Base-by-base conservation (phyloP, 495 filamentous ascomycete species). In the Oidiodendron maius region DNA sequence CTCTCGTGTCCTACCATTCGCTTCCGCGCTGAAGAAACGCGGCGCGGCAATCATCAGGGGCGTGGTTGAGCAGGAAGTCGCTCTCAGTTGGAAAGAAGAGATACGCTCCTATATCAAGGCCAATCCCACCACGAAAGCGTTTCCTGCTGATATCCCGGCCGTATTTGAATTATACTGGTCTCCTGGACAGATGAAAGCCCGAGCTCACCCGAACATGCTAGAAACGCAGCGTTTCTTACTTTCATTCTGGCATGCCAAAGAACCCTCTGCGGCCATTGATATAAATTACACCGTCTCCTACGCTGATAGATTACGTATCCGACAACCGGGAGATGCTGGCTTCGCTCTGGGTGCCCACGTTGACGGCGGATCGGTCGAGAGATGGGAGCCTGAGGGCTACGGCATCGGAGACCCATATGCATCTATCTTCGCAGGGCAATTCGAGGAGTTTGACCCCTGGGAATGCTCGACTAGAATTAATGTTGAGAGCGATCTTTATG, bases 111-210 rank as follows among this genome's bases (percentile, higher is more conserved):
- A 89, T 46, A 70, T 83, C 10, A 61, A 63, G 16, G 67, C 71
- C 17, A 87, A 87, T 54, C 78, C 82, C 1, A 62, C 63, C 0
- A 76, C 75, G 13, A 71, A 64, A 65, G 74, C 75, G 28, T 72
- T 78, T 56, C 67, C 73, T 45, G 52, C 72, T 38, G 41, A 67
- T 36, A 44, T 66, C 61, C 89, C 89, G 0, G 81, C 87, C 36
- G 87, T 95, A 3, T 91, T 82, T 58, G 90, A 96, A 61, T 69
- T 95, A 3, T 95, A 96, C 69, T 96, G 90, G 90, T 84, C 85
- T 1, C 77, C 79, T 2, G 67, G 82, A 1, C 89, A 96, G 57
- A 66, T 87, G 22, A 74, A 79, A 40, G 89, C 90, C 6, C 77
- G 90, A 5, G 69, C 76, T 0, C 84, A 96, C 62, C 75, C 83